A percentile compares a stretch with the other conserved stretches of the same genome.
phyloP scores from a whole-genome alignment of 352 stramenopile species.

The Pythium folliculosum region DNA sequence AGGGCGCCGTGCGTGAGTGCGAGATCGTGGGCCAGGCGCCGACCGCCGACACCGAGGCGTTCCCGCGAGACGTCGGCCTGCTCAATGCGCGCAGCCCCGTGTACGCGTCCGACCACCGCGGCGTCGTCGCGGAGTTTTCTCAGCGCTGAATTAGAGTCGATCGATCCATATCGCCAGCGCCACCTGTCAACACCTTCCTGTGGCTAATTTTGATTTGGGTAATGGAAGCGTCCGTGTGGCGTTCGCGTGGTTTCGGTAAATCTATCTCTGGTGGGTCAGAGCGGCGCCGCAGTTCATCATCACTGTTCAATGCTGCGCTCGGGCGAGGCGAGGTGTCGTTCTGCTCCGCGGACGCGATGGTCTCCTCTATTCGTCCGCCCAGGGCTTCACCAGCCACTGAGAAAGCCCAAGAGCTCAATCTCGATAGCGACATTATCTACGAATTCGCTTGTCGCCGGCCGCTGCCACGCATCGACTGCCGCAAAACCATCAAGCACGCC shows the following conservation, averaged over 20 bases:
- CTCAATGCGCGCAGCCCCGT: constrained; percentile 71
- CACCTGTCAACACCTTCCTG: neutral
- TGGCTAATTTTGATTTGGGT: neutral
- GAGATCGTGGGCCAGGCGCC: constrained; percentile 77
- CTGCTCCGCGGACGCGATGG: no score
- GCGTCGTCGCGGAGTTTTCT: constrained; percentile 69
- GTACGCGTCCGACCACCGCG: constrained; percentile 87
- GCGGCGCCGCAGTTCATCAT: no score
- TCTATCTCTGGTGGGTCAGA: no score
- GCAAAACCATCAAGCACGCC: neutral
- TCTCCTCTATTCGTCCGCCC: neutral
- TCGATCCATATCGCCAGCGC: no score
- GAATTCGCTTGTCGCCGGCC: neutral
- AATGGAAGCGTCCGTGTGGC: neutral
- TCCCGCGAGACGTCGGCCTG: constrained; percentile 74
- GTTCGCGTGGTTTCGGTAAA: no score
- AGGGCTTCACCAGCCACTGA: neutral
- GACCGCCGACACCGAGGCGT: constrained; percentile 58
- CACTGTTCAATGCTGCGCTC: no score
- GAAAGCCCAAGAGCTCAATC: neutral
- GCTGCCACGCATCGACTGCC: neutral
- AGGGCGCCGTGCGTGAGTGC: constrained; percentile 63
- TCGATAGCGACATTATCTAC: neutral
- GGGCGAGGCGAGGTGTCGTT: no score
- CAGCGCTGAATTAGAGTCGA: no score